Evolutionary conservation across 1,284 basidiomycete species (phyloP), one percentile per base, ranked within the genome.

Genomic region (Salmacisia buchloeana): DNA sequence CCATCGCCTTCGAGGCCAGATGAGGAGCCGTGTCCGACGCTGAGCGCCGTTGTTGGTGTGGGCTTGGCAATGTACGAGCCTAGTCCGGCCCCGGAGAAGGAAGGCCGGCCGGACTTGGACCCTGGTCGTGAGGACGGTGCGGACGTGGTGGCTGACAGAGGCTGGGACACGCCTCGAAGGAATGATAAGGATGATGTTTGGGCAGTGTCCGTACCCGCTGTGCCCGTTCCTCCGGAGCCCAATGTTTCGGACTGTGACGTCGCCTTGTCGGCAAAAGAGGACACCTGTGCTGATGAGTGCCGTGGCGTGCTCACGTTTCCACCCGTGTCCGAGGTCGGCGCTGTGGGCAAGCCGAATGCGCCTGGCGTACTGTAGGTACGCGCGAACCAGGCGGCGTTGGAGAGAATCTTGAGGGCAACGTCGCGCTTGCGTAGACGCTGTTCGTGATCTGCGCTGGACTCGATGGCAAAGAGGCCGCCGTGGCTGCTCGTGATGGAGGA

Each of bases 351-450:
- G 4, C 45, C 46, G 34, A 45, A 18, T 18, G 5, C 18, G 49
- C 60, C 1, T 4, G 59, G 25, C 31, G 71, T 66, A 5, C 69
- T 69, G 35, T 73, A 73, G 46, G 67, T 67, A 49, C 69, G 67
- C 5, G 72, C 73, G 27, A 72, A 69, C 73, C 73, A 75, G 21
- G 72, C 64, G 41, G 73, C 73, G 41, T 75, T 75, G 65, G 66
- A 67, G 9, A 75, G 59, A 36, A 75, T 69, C 63, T 68, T 69
- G 59, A 75, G 60, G 18, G 73, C 73, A 2, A 75, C 72, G 49
- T 75, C 73, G 15, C 73, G 60, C 34, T 75, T 75, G n/a, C 72
- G 65, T 12, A 73, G 59, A 52, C 70, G 64, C 27, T 67, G 61
- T 31, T 69, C 68, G 27, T 27, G 21, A 15, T 64, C 62, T 46